Conservation (phyloP, 2,329 filamentous ascomycete genomes). For the Nemania abortiva region DNA sequence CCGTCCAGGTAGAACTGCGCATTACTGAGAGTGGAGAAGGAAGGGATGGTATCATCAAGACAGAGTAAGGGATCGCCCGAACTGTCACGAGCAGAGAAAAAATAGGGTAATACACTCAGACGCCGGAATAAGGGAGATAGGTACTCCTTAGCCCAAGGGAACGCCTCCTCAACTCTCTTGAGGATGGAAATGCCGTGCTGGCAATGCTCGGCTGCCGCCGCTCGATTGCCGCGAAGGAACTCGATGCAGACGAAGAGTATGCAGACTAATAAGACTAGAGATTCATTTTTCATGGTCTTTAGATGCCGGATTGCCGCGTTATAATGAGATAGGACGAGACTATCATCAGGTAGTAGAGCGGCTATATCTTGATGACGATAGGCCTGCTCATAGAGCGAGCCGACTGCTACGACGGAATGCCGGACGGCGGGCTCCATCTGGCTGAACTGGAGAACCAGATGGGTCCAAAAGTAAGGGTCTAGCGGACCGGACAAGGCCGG, state of each 20-base stretch:
- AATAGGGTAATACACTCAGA: conserved; percentile 56
- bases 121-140: conserved; percentile 55
- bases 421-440: conserved; percentile 54
- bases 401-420: conserved; percentile 57
- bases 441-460: conserved; percentile 55
- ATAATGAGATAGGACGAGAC: conserved; percentile 56
- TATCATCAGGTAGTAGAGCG: conserved; percentile 40
- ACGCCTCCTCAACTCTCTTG: conserved; percentile 45
- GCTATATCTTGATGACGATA: conserved; percentile 26
- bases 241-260: conserved; percentile 60
- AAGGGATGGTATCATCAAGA: conserved; percentile 43
- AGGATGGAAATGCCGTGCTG: conserved; percentile 56
- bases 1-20: conserved; percentile 51
- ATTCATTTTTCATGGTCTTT: conserved; percentile 49
- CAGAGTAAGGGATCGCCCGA: conserved; percentile 43
- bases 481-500: conserved; percentile 54
- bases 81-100: conserved; percentile 49
- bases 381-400: conserved; percentile 55
- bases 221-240: conserved; percentile 54
- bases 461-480: conserved; percentile 58
- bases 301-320: conserved; percentile 56
- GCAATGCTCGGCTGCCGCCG: conserved; percentile 54
- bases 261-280: conserved; percentile 56
- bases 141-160: conserved; percentile 50
- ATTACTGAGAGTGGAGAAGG: conserved; percentile 44